A percentile compares a stretch with the other conserved stretches of the same genome.
These are phyloP conservation scores for Carex arenaria DNA, from an alignment of 202 grass and related monocot genomes.

Conservation along the genomic window DNA sequence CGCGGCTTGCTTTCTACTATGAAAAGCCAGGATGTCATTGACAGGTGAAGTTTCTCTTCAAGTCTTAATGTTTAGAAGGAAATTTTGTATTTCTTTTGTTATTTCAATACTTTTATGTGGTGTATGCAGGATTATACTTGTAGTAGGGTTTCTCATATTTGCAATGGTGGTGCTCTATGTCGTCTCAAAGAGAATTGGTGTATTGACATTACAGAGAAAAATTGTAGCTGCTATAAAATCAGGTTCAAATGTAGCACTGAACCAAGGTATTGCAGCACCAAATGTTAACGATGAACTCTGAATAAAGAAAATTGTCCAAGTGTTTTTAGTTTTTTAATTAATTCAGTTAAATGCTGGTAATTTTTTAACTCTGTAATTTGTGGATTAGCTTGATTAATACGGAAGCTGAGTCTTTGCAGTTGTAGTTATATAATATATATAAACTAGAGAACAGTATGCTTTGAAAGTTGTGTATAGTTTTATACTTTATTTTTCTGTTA, in stretches of 20 bases:
- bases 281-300: slow-evolving; percentile 58
- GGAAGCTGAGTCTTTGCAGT: neutral
- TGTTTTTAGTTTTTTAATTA: neutral
- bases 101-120: neutral
- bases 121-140: slow-evolving; percentile 53
- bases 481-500: neutral
- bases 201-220: slow-evolving; percentile 76
- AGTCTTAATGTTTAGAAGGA: neutral
- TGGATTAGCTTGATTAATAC: neutral
- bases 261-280: slow-evolving; percentile 15
- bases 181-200: slow-evolving; percentile 53
- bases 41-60: slow-evolving; percentile 42
- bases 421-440: neutral
- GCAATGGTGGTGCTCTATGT: slow-evolving; percentile 45
- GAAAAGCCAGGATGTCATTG: slow-evolving; percentile 82
- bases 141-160: slow-evolving; percentile 65
- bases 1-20: slow-evolving; percentile 72
- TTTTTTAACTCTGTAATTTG: neutral
- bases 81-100: neutral
- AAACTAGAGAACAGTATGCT: neutral
- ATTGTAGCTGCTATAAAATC: slow-evolving; percentile 66
- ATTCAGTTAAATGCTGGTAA: neutral
- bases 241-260: slow-evolving; percentile 31
- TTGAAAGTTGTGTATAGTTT: neutral
- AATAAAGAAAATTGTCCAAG: neutral